Evolutionary conservation across 306 rosid species (phyloP), one percentile per base, ranked within the genome.

Genomic region (Datisca glomerata): DNA sequence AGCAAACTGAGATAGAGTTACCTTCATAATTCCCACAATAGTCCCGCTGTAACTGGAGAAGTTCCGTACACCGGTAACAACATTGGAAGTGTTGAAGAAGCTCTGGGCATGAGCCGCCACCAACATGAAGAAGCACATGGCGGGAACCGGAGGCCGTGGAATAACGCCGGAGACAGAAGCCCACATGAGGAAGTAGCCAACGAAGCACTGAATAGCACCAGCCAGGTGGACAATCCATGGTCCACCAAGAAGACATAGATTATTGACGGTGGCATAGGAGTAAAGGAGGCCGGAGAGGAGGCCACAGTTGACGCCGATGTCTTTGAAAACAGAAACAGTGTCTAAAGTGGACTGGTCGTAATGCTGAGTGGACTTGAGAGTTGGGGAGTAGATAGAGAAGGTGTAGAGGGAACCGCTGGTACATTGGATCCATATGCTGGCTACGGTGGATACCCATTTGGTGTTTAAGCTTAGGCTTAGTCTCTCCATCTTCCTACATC

Each of bases 301-400:
- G 24, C 97, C 97, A 20, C 69, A 78, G 68, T 80, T 83, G 33
- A 81, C 91, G 1, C 95, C 97, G 41, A 89, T 70, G 67, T 89
- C 95, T 12, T 89, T 83, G 91, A 89, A 89, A 39, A 89, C 93
- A 8, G 95, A 83, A 16, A 89, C 92, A 15, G 93, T 75, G 64
- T 84, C 93, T 45, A 89, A 86, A 2, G 97, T 83, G 33, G 91
- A 83, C 61, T 89, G 95, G 23, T 78, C 76, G 57, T 89, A 89
- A 32, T 66, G 63, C 22, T 83, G 95, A 5, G 70, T 37, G 8
- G 95, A 71, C 44, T 89, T 89, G 51, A 89, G 83, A 0, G 59
- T 63, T 0, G 91, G 35, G 35, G 97, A 83, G 66, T 89, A 83
- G 65, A 89, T 64, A 64, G 83, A 59, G 72, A 83, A 89, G 66